Evolutionary conservation across 2,329 filamentous ascomycete species (phyloP), one percentile per base, ranked within the genome.

Genomic region (Monilinia fructicola): DNA sequence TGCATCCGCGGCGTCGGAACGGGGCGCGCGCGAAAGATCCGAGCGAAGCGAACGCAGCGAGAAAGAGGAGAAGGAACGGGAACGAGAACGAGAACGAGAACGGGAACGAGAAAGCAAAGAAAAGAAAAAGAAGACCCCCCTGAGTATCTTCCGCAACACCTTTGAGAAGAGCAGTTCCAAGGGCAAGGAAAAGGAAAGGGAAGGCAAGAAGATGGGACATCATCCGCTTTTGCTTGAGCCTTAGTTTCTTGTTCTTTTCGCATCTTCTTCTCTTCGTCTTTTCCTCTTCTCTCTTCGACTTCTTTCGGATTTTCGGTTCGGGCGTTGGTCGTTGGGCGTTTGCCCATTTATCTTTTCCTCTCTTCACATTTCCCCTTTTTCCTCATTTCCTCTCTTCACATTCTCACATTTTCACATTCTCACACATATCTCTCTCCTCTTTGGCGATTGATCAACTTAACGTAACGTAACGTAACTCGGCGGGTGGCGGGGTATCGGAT

Each of bases 201-300:
- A 65, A 23, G n/a, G 54, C 2, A 65, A 65, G 58, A 63, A 61
- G 5, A 54, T 61, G 53, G 58, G 50, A 38, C 64, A 66, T 66
- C 64, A 66, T 62, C 64, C 64, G 14, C 53, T 66, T 16, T 48
- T 63, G 14, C 35, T 66, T 23, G 56, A 61, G 23, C 7, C 54
- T 46, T 63, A 48, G 28, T 11, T 44, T 46, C 23, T 58, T 44
- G 1, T 23, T 4, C 12, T 42, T 26, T 26, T 14, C n/a, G n/a
- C n/a, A n/a, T n/a, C n/a, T n/a, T n/a, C n/a, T n/a, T n/a, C n/a
- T n/a, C n/a, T n/a, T n/a, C n/a, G n/a, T n/a, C n/a, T n/a, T n/a
- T n/a, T n/a, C n/a, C n/a, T n/a, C n/a, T n/a, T n/a, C n/a, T n/a
- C n/a, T n/a, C n/a, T n/a, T n/a, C n/a, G n/a, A n/a, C n/a, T n/a